phyloP scores from a whole-genome alignment of 176 grass and related monocot species.

The Avena sativa region DNA sequence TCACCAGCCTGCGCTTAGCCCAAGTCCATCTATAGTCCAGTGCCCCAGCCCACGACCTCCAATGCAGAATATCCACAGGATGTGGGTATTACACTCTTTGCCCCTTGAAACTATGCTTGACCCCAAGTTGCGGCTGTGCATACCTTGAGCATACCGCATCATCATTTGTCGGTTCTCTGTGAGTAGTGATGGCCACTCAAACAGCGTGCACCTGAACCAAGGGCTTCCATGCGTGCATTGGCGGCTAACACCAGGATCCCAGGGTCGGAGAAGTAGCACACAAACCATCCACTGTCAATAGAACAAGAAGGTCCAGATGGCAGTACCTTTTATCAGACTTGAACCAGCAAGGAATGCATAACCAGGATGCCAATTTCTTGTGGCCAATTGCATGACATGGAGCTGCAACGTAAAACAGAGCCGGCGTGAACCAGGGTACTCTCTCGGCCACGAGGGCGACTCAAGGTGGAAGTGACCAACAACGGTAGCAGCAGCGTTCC shows the following conservation, averaged over 20 bases:
- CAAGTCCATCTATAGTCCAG: too few species aligned
- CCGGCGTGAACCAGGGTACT: too few species aligned
- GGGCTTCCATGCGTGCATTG: not conserved
- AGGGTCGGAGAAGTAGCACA: not conserved
- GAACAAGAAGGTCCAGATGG: not conserved
- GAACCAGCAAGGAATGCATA: not conserved
- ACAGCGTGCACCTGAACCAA: not conserved
- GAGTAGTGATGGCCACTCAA: not conserved
- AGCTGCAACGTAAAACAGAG: not conserved
- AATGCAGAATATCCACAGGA: too few species aligned
- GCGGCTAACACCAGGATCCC: not conserved
- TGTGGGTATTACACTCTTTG: not conserved
- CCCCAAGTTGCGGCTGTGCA: too few species aligned
- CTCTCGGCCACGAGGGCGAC: too few species aligned
- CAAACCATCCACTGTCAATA: not conserved
- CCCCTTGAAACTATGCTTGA: too few species aligned
- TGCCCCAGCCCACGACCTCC: too few species aligned
- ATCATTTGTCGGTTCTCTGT: not conserved
- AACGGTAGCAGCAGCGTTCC: too few species aligned
- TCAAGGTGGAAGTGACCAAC: too few species aligned
- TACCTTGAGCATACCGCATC: too few species aligned
- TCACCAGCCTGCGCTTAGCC: too few species aligned
- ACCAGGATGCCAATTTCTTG: not conserved
- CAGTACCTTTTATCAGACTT: not conserved
- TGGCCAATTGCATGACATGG: not conserved